Conservation (phyloP, 129 eudicot genomes). For the Pittosporum tobira region DNA sequence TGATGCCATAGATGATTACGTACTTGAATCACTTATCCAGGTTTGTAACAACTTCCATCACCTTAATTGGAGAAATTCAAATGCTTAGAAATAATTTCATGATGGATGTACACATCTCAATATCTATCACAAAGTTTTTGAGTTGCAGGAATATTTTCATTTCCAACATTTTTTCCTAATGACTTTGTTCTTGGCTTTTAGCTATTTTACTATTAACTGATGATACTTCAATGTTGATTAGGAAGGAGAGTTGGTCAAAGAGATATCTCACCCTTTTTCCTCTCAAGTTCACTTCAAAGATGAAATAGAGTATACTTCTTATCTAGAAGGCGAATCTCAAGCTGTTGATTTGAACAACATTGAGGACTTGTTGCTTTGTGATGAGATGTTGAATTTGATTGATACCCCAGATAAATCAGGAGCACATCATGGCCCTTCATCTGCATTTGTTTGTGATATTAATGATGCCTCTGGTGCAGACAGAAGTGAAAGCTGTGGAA, state of each 20-base stretch:
- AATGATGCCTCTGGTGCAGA: too few species aligned
- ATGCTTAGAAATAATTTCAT: too few species aligned
- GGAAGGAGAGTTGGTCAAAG: slow-evolving; percentile 30
- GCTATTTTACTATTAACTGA: background rate
- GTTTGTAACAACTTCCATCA: slow-evolving; percentile 21
- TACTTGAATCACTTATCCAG: slow-evolving; percentile 23
- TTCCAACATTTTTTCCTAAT: background rate
- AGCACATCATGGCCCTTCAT: too few species aligned
- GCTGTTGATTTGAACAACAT: slow-evolving; percentile 27
- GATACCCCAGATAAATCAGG: too few species aligned
- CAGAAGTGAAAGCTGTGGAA: too few species aligned
- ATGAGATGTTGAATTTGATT: slow-evolving; percentile 48
- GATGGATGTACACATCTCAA: too few species aligned
- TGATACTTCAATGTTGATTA: slow-evolving; percentile 15
- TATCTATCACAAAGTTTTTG: background rate
- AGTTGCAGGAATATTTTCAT: background rate
- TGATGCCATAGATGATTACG: slow-evolving; percentile 24
- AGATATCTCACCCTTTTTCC: slow-evolving; percentile 21
- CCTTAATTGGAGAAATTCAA: background rate
- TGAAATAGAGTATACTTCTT: slow-evolving; percentile 16
- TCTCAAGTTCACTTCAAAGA: slow-evolving; percentile 22
- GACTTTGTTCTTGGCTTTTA: background rate
- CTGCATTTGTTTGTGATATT: too few species aligned
- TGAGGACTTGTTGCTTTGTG: slow-evolving; percentile 37
- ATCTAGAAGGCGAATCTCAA: slow-evolving; percentile 55